Conservation (phyloP, 352 stramenopile genomes). For the Phytophthora melonis region DNA sequence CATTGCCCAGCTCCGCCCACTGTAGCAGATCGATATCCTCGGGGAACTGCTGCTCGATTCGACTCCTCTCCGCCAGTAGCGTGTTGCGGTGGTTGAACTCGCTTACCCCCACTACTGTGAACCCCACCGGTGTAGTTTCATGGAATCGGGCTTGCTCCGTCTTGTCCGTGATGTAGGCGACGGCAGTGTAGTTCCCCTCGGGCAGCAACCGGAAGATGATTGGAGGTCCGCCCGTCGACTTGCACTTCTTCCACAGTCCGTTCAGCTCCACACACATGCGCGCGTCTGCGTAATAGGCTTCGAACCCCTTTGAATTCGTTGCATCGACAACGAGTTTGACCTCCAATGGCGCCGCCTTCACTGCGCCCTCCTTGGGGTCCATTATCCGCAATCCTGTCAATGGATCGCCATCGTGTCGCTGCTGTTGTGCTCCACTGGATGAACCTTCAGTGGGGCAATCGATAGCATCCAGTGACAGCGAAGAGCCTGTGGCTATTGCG, state of each 20-base stretch:
- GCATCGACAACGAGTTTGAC: constrained; percentile 3
- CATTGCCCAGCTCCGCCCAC: constrained; percentile 25
- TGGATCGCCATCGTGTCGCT: not conserved
- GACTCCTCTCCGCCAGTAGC: constrained; percentile 13
- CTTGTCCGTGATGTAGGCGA: constrained; percentile 25
- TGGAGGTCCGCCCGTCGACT: not conserved
- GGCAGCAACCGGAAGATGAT: constrained; percentile 18
- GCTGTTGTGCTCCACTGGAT: not conserved
- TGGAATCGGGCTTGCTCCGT: constrained; percentile 1
- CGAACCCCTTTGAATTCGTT: constrained; percentile 5
- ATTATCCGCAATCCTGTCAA: constrained; percentile 21
- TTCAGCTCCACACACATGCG: constrained; percentile 42
- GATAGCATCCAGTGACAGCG: not conserved
- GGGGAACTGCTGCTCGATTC: constrained; percentile 30
- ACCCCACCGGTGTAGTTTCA: constrained; percentile 4
- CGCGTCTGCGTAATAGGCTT: constrained; percentile 18
- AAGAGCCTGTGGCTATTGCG: not conserved
- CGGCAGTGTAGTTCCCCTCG: constrained; percentile 32
- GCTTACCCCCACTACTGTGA: constrained; percentile 19
- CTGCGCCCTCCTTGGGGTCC: constrained; percentile 21
- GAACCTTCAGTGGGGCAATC: not conserved
- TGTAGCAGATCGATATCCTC: constrained; percentile 22
- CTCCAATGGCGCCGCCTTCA: constrained; percentile 18
- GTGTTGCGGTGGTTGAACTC: constrained; percentile 9
- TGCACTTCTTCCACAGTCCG: constrained; percentile 30